These are phyloP conservation scores for Blastobotrys ciferrii DNA, from an alignment of 1,139 yeast species.

Conservation along the genomic window DNA sequence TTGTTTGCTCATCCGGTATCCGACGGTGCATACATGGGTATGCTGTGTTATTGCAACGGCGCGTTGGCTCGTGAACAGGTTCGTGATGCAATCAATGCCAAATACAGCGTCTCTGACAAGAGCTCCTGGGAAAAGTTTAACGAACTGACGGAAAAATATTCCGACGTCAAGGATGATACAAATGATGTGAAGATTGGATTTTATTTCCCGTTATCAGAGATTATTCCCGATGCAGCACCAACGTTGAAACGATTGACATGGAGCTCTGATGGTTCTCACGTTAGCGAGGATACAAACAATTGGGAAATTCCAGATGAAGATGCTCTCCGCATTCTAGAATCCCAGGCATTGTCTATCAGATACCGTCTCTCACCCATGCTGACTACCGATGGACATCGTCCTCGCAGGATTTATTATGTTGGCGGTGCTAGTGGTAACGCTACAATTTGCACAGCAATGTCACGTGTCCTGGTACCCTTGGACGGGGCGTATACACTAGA, in stretches of 20 bases:
- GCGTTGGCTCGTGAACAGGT: slow-evolving; percentile 80
- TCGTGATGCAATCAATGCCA: slow-evolving; percentile 59
- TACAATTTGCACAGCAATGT: slow-evolving; percentile 66
- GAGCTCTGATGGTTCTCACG: slow-evolving; percentile 11
- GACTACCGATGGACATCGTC: slow-evolving; percentile 44
- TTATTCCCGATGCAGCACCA: slow-evolving; percentile 70
- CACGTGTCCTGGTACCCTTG: slow-evolving; percentile 62
- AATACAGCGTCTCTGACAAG: slow-evolving; percentile 37
- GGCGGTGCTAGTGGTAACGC: slow-evolving; percentile 83
- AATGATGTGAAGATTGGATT: slow-evolving; percentile 56
- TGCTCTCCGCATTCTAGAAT: slow-evolving; percentile 75
- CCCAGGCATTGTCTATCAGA: slow-evolving; percentile 83
- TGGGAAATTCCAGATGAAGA: slow-evolving; percentile 59
- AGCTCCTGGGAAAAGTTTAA: slow-evolving; percentile 64
- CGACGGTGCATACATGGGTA: slow-evolving; percentile 79
- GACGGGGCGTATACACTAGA: slow-evolving; percentile 71
- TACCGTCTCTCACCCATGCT: slow-evolving; percentile 75
- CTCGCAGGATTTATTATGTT: slow-evolving; percentile 72
- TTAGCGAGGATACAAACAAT: neutral
- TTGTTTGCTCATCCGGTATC: slow-evolving; percentile 84
- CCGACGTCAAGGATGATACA: slow-evolving; percentile 31
- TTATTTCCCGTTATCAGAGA: slow-evolving; percentile 85
- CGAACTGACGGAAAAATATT: slow-evolving; percentile 34
- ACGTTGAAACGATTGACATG: slow-evolving; percentile 23
- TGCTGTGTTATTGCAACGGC: slow-evolving; percentile 93